Conservation (phyloP, 208 protist genomes). For the Crithidia sp. region DNA sequence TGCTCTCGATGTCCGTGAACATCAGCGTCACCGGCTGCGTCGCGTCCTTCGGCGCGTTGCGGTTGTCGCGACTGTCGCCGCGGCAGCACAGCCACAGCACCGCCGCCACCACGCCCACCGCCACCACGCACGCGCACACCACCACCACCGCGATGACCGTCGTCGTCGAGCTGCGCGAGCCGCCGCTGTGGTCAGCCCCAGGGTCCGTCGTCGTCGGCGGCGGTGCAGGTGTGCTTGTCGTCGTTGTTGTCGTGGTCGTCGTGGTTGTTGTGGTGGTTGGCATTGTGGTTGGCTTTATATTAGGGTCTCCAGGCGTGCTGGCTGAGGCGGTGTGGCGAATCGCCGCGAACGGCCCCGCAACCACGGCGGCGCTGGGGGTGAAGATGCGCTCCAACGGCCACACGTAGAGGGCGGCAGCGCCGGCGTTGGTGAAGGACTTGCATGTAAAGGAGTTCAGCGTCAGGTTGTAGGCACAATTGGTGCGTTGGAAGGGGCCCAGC, state of each 20-base stretch:
- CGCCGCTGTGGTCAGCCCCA: background rate
- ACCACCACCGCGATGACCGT: conserved; percentile 10
- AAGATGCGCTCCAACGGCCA: conserved; percentile 8
- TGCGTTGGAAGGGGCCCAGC: conserved; percentile 20
- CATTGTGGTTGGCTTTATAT: no score
- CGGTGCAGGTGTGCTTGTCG: background rate
- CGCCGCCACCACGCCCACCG: conserved; percentile 5
- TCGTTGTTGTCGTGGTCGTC: background rate
- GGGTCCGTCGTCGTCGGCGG: background rate
- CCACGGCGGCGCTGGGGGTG: background rate
- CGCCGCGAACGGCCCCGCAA: conserved; percentile 5
- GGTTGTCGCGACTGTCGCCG: conserved; percentile 50
- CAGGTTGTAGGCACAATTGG: background rate
- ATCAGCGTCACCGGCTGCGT: conserved; percentile 52
- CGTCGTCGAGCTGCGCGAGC: background rate
- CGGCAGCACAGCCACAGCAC: conserved; percentile 20
- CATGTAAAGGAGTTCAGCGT: background rate
- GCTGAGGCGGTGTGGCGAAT: no score
- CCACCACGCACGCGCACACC: background rate
- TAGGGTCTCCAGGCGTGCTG: no score
- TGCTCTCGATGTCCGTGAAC: conserved; percentile 76
- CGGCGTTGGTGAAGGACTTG: conserved; percentile 10
- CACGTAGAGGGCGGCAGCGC: conserved; percentile 4
- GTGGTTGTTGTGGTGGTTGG: no score
- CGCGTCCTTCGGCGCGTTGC: conserved; percentile 54